A percentile compares a stretch with the other conserved stretches of the same genome.
Conservation (phyloP, 2,329 filamentous ascomycete genomes). For the Blastomyces gilchristii region DNA sequence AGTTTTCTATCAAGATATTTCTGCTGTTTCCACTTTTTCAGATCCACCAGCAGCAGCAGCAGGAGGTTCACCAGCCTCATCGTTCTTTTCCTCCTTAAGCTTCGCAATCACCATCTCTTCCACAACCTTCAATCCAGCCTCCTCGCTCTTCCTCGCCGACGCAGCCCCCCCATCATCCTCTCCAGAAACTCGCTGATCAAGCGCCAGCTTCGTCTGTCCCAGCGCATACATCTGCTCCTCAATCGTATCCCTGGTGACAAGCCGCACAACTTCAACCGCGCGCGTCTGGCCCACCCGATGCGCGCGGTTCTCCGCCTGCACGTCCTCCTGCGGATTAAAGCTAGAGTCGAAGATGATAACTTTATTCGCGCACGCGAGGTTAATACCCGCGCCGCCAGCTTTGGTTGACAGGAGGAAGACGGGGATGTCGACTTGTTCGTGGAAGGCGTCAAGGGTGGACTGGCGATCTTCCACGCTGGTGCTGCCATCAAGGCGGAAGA, state of each 20-base stretch:
- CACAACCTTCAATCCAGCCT: slow-evolving; percentile 40
- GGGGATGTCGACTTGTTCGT: slow-evolving; percentile 62
- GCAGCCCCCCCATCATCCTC: slow-evolving; percentile 39
- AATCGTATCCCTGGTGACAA: slow-evolving; percentile 72
- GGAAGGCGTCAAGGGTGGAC: slow-evolving; percentile 78
- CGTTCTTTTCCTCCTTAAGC: slow-evolving; percentile 18
- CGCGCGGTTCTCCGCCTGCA: slow-evolving; percentile 95
- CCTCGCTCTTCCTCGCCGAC: slow-evolving; percentile 42
- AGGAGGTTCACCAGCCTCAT: slow-evolving; percentile 10
- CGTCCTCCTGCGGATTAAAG: slow-evolving; percentile 97
- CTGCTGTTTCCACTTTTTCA: background rate
- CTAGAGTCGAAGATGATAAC: slow-evolving; percentile 93
- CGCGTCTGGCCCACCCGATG: slow-evolving; percentile 87
- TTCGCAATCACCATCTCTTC: slow-evolving; percentile 42
- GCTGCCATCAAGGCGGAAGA: slow-evolving; percentile 75
- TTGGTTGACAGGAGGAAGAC: slow-evolving; percentile 91
- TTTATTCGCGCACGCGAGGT: slow-evolving; percentile 90
- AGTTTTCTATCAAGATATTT: background rate
- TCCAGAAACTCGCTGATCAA: slow-evolving; percentile 65
- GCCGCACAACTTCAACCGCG: slow-evolving; percentile 78
- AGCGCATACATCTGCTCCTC: slow-evolving; percentile 90
- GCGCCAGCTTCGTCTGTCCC: slow-evolving; percentile 82
- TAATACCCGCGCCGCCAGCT: slow-evolving; percentile 93
- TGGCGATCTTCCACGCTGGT: slow-evolving; percentile 78
- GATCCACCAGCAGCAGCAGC: background rate